Evolutionary conservation across 805 yeast genomes (phyloP), one percentile per base, ranked within the genome.

Genomic region (Wickerhamiella brachini): DNA sequence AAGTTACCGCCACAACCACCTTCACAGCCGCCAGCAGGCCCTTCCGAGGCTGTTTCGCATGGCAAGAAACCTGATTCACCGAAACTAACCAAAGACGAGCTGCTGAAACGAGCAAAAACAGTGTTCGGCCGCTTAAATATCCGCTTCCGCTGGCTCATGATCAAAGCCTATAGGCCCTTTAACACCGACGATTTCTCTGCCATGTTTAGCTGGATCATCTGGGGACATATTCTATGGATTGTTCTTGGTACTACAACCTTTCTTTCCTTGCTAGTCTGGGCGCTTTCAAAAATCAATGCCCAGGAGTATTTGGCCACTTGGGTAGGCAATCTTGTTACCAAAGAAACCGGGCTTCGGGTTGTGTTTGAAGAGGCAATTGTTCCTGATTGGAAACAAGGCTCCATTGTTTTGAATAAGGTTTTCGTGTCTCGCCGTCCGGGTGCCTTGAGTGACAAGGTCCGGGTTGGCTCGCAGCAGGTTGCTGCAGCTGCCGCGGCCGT

Each of bases 101-200:
- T 71, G 46, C 62, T 77, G n/a, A 68, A 71, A 2, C 68, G 68
- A 7, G 71, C 79, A 0, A 68, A 69, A 5, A 67, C 72, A 5
- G 53, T 68, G 12, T 60, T 67, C 44, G 71, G 72, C 34, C 66
- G 76, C 22, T 50, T 77, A 13, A 62, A 65, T 23, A 75, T 78
- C 38, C 66, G 79, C 45, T 54, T 81, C 49, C 82, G 80, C 63
- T 88, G 96, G 95, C 63, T 79, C 1, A 65, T 93, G 49, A 84
- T 85, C 51, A 73, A 77, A 49, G 83, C 86, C 12, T 78, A 80
- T 57, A 73, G 94, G 17, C 96, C 96, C 1, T 85, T 86, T 69
- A 89, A 83, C 63, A 78, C 85, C n/a, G 97, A 93, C 66, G 97
- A 90, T 61, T 76, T 88, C 51, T 77, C 87, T 37, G 97, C 97